Base-by-base conservation (phyloP, 257 asterid genomes). In the Solanum pinnatisectum region DNA sequence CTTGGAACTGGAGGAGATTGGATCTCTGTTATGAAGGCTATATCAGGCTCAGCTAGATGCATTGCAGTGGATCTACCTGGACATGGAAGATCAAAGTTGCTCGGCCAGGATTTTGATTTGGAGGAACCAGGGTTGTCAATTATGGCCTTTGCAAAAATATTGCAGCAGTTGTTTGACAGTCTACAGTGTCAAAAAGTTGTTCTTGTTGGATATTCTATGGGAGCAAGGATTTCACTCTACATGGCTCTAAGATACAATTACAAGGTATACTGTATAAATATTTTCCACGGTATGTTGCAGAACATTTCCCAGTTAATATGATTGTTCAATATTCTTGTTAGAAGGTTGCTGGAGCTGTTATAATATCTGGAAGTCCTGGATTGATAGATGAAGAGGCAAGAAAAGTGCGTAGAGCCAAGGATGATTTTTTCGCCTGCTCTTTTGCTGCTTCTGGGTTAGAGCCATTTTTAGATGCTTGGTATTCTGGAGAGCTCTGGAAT, bases 331-430 rank as follows among this genome's bases (percentile, higher is more conserved):
- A 30, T 88, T 68, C 78, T 22, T 39, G 42, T 40, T 40, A 20
- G 77, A 84, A 97, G 99, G 95, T 97, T 84, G 94, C 91, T 90
- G 93, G 94, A 89, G 98, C 99, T 84, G 92, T 94, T 84, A 91
- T 97, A 89, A 93, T 97, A 83, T 96, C 99, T 79, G 99, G 99
- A 90, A 94, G 99, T 91, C 99, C 99, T 1, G 99, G 99, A 67
- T 87, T 97, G 92, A 88, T 89, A 42, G 95, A 97, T 87, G 88
- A 89, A 25, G 88, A 92, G 35, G 98, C 94, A 37, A 94, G 98
- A 89, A 84, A 84, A 87, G 84, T 89, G 40, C 98, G 99, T 56
- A 90, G 88, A 89, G 98, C 95, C 25, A 94, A 92, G 90, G 99
- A 97, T 88, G 98, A 95, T 92, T 94, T 95, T 86, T 91, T 95